A percentile compares a stretch with the other conserved stretches of the same genome.
phyloP scores from a whole-genome alignment of 345 rosid species.

The Gossypium raimondii region DNA sequence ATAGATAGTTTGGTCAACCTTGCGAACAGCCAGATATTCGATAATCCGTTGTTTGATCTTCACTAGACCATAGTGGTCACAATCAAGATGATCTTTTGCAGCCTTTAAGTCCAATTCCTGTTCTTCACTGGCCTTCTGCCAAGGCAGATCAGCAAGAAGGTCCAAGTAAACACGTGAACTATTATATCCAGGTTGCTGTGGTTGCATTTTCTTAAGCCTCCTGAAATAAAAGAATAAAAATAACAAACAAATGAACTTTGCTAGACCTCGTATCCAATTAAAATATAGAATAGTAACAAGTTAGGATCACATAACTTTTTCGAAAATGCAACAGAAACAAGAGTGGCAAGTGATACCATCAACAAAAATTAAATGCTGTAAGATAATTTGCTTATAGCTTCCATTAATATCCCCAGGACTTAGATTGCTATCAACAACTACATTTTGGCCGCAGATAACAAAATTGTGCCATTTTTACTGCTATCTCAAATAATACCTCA shows the following conservation, averaged over 20 bases:
- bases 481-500: constrained; percentile 51
- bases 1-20: constrained; percentile 45
- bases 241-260: constrained; percentile 1
- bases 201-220: constrained; percentile 98
- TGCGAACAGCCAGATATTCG: constrained; percentile 97
- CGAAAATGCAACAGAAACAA: neutral
- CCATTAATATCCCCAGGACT: neutral
- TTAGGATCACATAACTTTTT: neutral
- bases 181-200: constrained; percentile 98
- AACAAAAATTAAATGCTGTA: neutral
- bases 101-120: constrained; percentile 76
- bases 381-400: neutral
- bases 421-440: neutral
- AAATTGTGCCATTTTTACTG: neutral
- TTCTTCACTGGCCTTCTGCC: constrained; percentile 91
- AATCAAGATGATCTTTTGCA: constrained; percentile 92
- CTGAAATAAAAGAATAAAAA: constrained; percentile 36
- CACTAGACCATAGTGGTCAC: constrained; percentile 85
- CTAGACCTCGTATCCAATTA: neutral
- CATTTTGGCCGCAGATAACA: neutral
- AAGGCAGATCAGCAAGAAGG: constrained; percentile 96
- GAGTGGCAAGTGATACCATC: neutral
- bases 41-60: constrained; percentile 96
- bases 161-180: constrained; percentile 96
- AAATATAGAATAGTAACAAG: neutral